Percentiles rank a stretch among this genome's conserved stretches.
Conservation (phyloP, 2,329 filamentous ascomycete species). For the Bipolaris oryzae region DNA sequence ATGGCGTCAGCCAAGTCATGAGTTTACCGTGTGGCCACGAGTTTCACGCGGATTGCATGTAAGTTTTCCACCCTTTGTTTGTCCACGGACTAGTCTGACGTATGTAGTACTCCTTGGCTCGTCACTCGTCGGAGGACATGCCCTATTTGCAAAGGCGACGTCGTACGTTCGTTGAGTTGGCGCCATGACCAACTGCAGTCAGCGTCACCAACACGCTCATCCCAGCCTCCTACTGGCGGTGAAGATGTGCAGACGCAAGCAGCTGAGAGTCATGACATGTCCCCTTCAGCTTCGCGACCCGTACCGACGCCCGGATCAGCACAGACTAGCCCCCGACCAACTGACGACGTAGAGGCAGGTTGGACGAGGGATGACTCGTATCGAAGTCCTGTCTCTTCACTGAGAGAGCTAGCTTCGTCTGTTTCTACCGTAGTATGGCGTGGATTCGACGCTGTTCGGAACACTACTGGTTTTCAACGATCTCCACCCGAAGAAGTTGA, state of each 20-base stretch:
- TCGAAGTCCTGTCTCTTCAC: conserved; percentile 30
- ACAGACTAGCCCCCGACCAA: conserved; percentile 7
- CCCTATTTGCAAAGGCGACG: conserved; percentile 97
- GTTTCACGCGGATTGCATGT: conserved; percentile 99
- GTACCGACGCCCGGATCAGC: conserved; percentile 45
- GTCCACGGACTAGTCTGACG: conserved; percentile 24
- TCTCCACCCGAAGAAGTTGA: conserved; percentile 41
- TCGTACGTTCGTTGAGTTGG: conserved; percentile 64
- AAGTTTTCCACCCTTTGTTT: conserved; percentile 55
- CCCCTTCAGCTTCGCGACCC: conserved; percentile 58
- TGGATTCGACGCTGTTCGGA: conserved; percentile 42
- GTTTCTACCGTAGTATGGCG: conserved; percentile 46
- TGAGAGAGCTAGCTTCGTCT: conserved; percentile 41
- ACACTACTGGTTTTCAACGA: conserved; percentile 38
- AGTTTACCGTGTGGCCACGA: conserved; percentile 96
- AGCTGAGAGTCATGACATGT: conserved; percentile 53
- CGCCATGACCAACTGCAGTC: conserved; percentile 37
- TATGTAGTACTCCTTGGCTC: conserved; percentile 85
- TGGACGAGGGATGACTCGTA: conserved; percentile 49
- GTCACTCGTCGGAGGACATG: conserved; percentile 96
- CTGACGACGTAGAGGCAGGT: conserved; percentile 43
- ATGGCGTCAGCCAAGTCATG: conserved; percentile 95
- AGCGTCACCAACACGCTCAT: conserved; percentile 27
- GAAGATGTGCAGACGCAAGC: conserved; percentile 55
- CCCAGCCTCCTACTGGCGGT: conserved; percentile 39